Percentiles rank a stretch among this genome's conserved stretches.
phyloP scores from a whole-genome alignment of 495 filamentous ascomycete species.

The Trichoderma virens region DNA sequence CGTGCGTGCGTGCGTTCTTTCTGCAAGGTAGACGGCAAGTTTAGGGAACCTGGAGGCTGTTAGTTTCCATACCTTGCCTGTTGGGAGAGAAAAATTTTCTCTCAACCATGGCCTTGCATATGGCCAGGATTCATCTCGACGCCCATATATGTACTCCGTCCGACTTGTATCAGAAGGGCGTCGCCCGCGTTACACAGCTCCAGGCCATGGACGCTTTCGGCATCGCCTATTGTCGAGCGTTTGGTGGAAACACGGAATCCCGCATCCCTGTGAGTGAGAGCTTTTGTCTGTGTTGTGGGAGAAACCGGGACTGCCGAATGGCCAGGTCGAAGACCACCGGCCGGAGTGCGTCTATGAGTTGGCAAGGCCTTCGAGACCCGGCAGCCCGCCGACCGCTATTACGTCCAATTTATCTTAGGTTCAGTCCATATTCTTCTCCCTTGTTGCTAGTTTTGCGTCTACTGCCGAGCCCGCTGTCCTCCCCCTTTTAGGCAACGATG shows the following conservation, averaged over 20 bases:
- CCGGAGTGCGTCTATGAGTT: not conserved
- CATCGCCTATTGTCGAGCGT: not conserved
- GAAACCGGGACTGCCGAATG: not conserved
- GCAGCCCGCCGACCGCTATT: too few species aligned
- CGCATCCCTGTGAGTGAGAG: not conserved
- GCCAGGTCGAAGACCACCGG: not conserved
- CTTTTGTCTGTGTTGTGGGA: not conserved
- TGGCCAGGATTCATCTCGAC: not conserved
- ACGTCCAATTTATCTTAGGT: too few species aligned
- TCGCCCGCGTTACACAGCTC: not conserved
- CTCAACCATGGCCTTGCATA: not conserved
- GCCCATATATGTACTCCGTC: not conserved
- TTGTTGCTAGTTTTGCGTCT: too few species aligned
- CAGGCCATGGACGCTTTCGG: not conserved
- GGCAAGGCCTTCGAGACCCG: too few species aligned
- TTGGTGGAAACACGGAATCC: not conserved
- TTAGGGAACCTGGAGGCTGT: too few species aligned
- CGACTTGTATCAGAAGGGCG: not conserved
- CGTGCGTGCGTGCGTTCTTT: too few species aligned
- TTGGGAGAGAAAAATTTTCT: not conserved
- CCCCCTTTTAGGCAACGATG: not conserved
- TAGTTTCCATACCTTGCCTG: not conserved
- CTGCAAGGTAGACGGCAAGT: too few species aligned
- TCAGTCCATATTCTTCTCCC: too few species aligned
- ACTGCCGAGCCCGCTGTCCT: not conserved